Percentiles rank a stretch among this genome's conserved stretches.
Conservation (phyloP, 306 rosid genomes). For the Herpetospermum pedunculosum region DNA sequence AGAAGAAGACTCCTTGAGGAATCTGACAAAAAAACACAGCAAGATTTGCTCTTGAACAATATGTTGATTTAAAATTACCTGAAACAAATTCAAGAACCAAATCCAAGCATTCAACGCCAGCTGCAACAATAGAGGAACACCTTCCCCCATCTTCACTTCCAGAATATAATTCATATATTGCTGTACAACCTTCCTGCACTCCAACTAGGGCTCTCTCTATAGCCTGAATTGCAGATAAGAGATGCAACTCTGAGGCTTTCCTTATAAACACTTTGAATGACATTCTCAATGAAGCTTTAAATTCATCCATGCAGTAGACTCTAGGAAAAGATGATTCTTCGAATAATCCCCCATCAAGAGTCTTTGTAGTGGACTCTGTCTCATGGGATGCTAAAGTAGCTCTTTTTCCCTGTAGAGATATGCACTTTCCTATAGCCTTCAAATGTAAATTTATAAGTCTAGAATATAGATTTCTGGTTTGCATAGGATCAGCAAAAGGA, state of each 20-base stretch:
- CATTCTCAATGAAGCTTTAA: conserved; percentile 53
- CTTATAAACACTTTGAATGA: conserved; percentile 55
- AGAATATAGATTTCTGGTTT: conserved; percentile 41
- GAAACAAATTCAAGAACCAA: conserved; percentile 74
- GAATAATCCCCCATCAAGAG: conserved; percentile 31
- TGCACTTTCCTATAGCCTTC: conserved; percentile 67
- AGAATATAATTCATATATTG: conserved; percentile 42
- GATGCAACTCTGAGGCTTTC: conserved; percentile 58
- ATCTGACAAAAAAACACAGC: background rate
- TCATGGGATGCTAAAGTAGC: conserved; percentile 62
- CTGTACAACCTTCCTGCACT: conserved; percentile 35
- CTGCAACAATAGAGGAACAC: conserved; percentile 57
- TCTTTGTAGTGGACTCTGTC: conserved; percentile 50
- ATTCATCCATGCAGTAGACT: conserved; percentile 44
- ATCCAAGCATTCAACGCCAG: conserved; percentile 73
- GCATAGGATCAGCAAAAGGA: conserved; percentile 44
- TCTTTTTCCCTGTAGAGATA: conserved; percentile 66
- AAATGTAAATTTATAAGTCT: conserved; percentile 49
- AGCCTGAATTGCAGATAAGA: conserved; percentile 55
- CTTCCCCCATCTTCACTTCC: conserved; percentile 50
- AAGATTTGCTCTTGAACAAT: no score
- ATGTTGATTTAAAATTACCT: conserved; percentile 42
- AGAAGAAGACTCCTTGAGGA: background rate
- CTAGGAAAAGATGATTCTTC: conserved; percentile 35
- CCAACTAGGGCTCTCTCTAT: conserved; percentile 80